These are phyloP conservation scores for Fragaria ananassa DNA, from an alignment of 306 rosid genomes.

Conservation along the genomic window DNA sequence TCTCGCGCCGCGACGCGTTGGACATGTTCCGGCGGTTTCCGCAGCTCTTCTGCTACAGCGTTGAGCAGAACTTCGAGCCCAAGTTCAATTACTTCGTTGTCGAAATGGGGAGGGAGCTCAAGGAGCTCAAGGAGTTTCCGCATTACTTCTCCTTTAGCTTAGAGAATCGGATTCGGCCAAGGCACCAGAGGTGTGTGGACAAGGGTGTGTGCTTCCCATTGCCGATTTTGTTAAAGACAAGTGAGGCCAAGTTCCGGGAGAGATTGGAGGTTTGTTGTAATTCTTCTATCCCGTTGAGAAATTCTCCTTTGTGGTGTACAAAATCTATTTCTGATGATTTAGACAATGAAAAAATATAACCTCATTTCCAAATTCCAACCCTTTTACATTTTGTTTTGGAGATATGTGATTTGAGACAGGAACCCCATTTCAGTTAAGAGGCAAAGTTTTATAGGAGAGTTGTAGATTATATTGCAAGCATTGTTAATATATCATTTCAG, in stretches of 20 bases:
- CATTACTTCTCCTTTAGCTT: slow-evolving; percentile 87
- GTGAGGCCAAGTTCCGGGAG: slow-evolving; percentile 40
- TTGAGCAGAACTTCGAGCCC: slow-evolving; percentile 69
- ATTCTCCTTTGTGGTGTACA: slow-evolving; percentile 78
- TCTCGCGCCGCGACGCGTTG: slow-evolving; percentile 50
- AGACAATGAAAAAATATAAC: background rate
- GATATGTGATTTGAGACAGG: background rate
- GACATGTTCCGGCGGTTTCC: slow-evolving; percentile 76
- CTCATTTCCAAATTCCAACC: background rate
- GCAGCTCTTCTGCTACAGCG: slow-evolving; percentile 67
- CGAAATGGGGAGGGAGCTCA: slow-evolving; percentile 85
- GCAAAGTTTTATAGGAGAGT: background rate
- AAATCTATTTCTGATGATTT: background rate
- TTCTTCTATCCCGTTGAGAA: slow-evolving; percentile 64
- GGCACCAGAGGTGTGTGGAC: slow-evolving; percentile 78
- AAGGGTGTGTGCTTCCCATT: slow-evolving; percentile 78
- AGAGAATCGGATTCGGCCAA: slow-evolving; percentile 75
- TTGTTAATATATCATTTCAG: background rate
- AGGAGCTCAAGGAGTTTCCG: slow-evolving; percentile 79
- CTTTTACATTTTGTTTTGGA: background rate
- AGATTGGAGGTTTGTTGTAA: slow-evolving; percentile 74
- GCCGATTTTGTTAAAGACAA: slow-evolving; percentile 61
- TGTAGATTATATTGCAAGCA: background rate
- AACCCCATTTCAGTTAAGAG: no score
- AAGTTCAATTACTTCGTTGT: slow-evolving; percentile 81